These are phyloP conservation scores for Rhizodiscina lignyota DNA, from an alignment of 495 filamentous ascomycete genomes.

Conservation along the genomic window DNA sequence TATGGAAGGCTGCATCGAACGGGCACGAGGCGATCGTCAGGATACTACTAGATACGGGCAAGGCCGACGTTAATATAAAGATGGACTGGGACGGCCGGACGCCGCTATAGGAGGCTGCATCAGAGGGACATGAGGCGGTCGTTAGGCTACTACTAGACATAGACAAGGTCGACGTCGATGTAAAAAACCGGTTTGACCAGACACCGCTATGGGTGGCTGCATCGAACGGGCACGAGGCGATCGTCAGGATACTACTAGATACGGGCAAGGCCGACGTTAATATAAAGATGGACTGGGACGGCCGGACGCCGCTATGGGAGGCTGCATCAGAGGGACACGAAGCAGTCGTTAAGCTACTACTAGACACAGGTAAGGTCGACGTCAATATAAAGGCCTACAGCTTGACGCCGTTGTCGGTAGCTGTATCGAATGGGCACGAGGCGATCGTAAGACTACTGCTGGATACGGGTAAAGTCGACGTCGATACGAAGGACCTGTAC, in stretches of 20 bases:
- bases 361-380: no score
- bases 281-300: no score
- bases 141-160: slow-evolving; percentile 2
- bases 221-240: background rate
- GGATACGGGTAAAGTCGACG: no score
- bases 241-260: slow-evolving; percentile 2
- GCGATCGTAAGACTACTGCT: no score
- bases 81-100: slow-evolving; percentile 1
- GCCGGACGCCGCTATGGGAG: slow-evolving; percentile 1
- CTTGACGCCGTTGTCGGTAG: no score
- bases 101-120: slow-evolving; percentile 2
- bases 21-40: slow-evolving; percentile 1
- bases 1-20: background rate
- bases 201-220: slow-evolving; percentile 13
- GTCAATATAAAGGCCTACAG: no score
- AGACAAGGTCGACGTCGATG: slow-evolving; percentile 20
- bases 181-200: slow-evolving; percentile 9
- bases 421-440: no score
- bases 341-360: slow-evolving; percentile 2
- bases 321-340: background rate
- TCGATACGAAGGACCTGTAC: no score
- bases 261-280: background rate
- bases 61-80: slow-evolving; percentile 1
- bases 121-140: slow-evolving; percentile 1
- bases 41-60: slow-evolving; percentile 1